Evolutionary conservation across 1,284 basidiomycete genomes (phyloP), one percentile per base, ranked within the genome.

Genomic region (Naganishia albida): DNA sequence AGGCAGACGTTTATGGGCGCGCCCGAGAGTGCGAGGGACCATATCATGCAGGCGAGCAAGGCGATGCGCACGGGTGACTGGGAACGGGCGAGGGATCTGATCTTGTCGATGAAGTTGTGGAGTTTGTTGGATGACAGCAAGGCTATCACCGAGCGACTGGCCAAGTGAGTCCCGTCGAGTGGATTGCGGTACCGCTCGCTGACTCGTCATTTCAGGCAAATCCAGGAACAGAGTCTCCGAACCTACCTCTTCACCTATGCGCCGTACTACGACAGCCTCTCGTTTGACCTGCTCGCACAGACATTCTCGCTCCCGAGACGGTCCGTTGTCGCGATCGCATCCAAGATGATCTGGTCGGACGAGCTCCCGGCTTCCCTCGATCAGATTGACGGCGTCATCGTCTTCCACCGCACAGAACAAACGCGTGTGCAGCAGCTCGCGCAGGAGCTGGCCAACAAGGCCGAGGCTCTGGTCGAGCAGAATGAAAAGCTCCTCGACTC

Each of bases 211-310:
- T 64, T 44, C 66, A 93, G 90, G 74, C 91, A 94, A 72, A 98
- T 99, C 75, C 95, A 99, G 83, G 94, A 98, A 78, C 94, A 98
- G 77, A 94, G 93, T 43, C 83, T 99, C 60, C 86, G 93, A 59
- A 99, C 96, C 7, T 99, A 98, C 79, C 85, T 99, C 63, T 98
- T 98, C 84, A 95, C 93, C n/a, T 97, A 97, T 79, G 90, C 95
- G 23, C 87, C 93, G 8, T 88, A 95, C 81, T 99, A 99, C 82
- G 88, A 86, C 74, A 90, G 92, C 12, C 85, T 98, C 44, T 95
- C 94, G 8, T 84, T 99, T 46, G 85, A 86, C 7, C 85, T 94
- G 66, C 86, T 99, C 54, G 87, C 93, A 7, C 84, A 86, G 65
- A 96, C 91, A 2, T 98, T 99, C 81, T 88, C 88, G 34, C 83